Base-by-base conservation (phyloP, 2,329 filamentous ascomycete genomes). In the Fusarium redolens region DNA sequence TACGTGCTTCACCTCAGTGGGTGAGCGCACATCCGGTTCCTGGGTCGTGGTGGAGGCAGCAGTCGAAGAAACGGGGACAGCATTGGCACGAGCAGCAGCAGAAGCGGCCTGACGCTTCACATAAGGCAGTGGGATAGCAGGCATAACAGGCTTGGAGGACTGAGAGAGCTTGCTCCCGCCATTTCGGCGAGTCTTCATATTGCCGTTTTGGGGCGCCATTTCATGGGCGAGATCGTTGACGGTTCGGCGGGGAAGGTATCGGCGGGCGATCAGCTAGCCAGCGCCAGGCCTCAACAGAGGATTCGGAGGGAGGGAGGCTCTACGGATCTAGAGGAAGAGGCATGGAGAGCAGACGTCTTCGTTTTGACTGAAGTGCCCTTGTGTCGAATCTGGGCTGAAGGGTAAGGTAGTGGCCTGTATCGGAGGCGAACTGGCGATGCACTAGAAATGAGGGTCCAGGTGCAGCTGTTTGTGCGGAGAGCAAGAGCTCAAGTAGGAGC, bases 61-160 rank as follows among this genome's bases (percentile, higher is more conserved):
- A 50, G 50, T 54, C 20, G 72, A 60, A 61, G 65, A 54, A 59
- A 59, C 45, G 31, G 66, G 60, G 56, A 65, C 44, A 61, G 73
- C 61, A 62, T 73, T 73, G 31, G 78, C 69, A 61, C 80, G 77
- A 56, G 77, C 78, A 37, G 80, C 77, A 28, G 79, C 74, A 15
- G 79, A 75, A 41, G 81, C 79, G 63, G 80, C 79, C 72, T 83
- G 79, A 62, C 82, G 81, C 72, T 82, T 84, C 56, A 81, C 77
- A 68, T 82, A 79, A 22, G 81, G 81, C 68, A 84, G 72, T 54
- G 83, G 83, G 50, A 84, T 79, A 61, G 79, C 83, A 65, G 83
- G 82, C 63, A 81, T 75, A 44, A 84, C 78, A 52, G 80, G 77
- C 71, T 81, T 82, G 64, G 77, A 68, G 64, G 72, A 75, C 59